phyloP scores from a whole-genome alignment of 2,329 filamentous ascomycete genomes.

The Arachnopeziza araneosa region DNA sequence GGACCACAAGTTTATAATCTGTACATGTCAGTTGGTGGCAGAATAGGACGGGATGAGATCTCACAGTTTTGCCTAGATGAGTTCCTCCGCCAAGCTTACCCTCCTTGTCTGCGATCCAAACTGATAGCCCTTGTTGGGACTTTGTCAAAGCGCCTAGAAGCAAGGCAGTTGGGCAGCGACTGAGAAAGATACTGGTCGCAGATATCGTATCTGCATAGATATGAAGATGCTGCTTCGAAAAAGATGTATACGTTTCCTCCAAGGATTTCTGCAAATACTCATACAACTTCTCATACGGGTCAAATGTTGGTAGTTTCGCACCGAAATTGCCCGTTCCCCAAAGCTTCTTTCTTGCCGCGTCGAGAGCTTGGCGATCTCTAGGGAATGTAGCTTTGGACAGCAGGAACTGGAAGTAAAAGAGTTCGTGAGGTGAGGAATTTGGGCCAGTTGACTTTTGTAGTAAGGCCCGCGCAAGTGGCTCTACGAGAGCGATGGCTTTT shows the following conservation, averaged over 20 bases:
- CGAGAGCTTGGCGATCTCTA: constrained; percentile 56
- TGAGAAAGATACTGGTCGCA: constrained; percentile 32
- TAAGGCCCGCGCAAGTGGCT: constrained; percentile 60
- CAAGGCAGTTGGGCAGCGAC: constrained; percentile 38
- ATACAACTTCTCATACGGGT: constrained; percentile 65
- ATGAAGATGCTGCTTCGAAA: constrained; percentile 34
- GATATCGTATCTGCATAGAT: constrained; percentile 48
- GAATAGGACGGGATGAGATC: constrained; percentile 19
- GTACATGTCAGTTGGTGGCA: constrained; percentile 6
- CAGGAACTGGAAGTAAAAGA: constrained; percentile 29
- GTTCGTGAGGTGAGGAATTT: constrained; percentile 11
- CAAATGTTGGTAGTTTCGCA: constrained; percentile 39
- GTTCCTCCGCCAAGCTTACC: constrained; percentile 38
- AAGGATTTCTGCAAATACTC: constrained; percentile 51
- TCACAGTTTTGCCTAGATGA: constrained; percentile 41
- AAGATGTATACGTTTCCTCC: constrained; percentile 41
- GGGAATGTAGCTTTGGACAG: constrained; percentile 44
- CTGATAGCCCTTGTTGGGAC: constrained; percentile 54
- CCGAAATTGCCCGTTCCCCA: constrained; percentile 51
- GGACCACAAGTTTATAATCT: constrained; percentile 48
- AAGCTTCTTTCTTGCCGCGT: constrained; percentile 58
- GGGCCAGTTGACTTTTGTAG: constrained; percentile 32
- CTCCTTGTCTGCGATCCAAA: constrained; percentile 59
- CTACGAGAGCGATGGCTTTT: constrained; percentile 60
- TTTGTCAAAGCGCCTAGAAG: constrained; percentile 51